Base-by-base conservation (phyloP, 73 alveolate species). In the Stentor coeruleus region DNA sequence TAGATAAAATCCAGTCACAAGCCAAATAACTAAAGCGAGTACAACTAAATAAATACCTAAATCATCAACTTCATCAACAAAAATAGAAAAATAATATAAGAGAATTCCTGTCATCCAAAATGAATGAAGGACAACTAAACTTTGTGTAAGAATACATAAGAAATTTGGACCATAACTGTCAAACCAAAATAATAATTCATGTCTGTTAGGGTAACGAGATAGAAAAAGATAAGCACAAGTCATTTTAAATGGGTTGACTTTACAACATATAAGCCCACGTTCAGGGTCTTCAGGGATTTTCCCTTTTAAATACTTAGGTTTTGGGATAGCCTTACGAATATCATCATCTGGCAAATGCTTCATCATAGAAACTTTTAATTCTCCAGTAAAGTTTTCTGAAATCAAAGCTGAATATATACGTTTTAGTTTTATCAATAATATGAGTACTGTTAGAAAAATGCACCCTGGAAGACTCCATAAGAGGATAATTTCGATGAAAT, bases 141-240 rank as follows among this genome's bases (percentile, higher is more conserved):
- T 40, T 66, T 66, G 79, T 28, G 39, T 66, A 14, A 31, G 14
- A 26, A 20, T 20, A 28, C 20, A 66, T 26, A 66, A 33, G 33
- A 66, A 66, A 28, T 26, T 20, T 66, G 79, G 79, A 1, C 79
- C 79, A 33, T 20, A 66, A 26, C 42, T 26, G 79, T 66, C 79
- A 33, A 66, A 66, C 37, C 79, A 66, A 66, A 66, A 66, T 66
- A 26, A 40, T 26, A 66, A 33, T 33, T 66, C 79, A 2, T 66
- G 79, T 1, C 79, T 0, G 37, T 66, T 66, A 15, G 79, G 79
- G 11, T 20, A 31, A 1, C 79, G 79, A 20, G 40, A 20, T 66
- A 20, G 39, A 66, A 66, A 2, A 26, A 66, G 11, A 20, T 33
- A 66, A 40, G 40, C n/a, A 31, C 79, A 66, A 40, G 40, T 66